A percentile compares a stretch with the other conserved stretches of the same genome.
Evolutionary conservation across 2,329 filamentous ascomycete genomes (phyloP).

Genomic region (Lasiodiplodia sp.): DNA sequence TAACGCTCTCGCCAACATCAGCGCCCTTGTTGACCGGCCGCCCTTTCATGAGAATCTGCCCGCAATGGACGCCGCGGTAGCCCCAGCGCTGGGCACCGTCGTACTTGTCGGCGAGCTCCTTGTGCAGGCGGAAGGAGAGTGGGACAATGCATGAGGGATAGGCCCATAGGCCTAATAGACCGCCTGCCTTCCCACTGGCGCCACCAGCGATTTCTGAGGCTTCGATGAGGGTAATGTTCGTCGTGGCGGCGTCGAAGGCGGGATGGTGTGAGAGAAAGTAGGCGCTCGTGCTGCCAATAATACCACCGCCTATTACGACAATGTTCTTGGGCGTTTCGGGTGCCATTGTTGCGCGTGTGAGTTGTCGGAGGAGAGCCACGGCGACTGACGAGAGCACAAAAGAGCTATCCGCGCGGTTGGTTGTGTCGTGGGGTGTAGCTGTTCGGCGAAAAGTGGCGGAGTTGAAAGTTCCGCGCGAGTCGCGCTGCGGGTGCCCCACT

Average conservation of each 20-base stretch:
- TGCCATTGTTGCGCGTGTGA: slow-evolving; percentile 20
- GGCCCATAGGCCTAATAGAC: slow-evolving; percentile 88
- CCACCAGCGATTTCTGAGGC: slow-evolving; percentile 85
- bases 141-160: slow-evolving; percentile 86
- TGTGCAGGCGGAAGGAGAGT: slow-evolving; percentile 83
- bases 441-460: slow-evolving; percentile 16
- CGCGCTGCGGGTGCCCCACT: slow-evolving; percentile 7
- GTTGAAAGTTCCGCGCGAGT: slow-evolving; percentile 7
- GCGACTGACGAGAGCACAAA: neutral
- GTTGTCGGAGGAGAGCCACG: slow-evolving; percentile 20
- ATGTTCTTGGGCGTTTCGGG: slow-evolving; percentile 28
- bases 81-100: slow-evolving; percentile 82
- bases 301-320: slow-evolving; percentile 66
- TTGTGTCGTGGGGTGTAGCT: neutral
- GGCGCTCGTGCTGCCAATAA: slow-evolving; percentile 89
- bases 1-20: slow-evolving; percentile 51
- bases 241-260: slow-evolving; percentile 74
- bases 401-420: neutral
- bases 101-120: slow-evolving; percentile 84
- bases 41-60: slow-evolving; percentile 65
- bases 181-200: slow-evolving; percentile 93
- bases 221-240: slow-evolving; percentile 86
- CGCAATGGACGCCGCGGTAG: slow-evolving; percentile 80
- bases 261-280: slow-evolving; percentile 91
- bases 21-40: slow-evolving; percentile 43